These are phyloP conservation scores for Alternaria incomplexa DNA, from an alignment of 2,329 filamentous ascomycete species.

Conservation along the genomic window DNA sequence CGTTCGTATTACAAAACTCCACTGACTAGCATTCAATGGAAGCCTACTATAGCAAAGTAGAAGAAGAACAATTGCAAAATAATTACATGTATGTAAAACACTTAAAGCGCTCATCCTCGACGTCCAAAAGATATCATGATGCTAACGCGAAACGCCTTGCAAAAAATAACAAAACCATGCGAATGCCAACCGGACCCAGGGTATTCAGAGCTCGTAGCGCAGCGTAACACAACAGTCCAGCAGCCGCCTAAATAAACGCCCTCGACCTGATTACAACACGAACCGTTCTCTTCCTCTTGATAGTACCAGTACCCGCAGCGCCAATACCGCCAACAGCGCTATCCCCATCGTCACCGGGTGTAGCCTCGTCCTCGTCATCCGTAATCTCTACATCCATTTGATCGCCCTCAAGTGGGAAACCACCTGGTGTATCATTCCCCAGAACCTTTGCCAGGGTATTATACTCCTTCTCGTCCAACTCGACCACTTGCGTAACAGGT, in stretches of 20 bases:
- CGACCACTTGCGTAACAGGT: conserved; percentile 13
- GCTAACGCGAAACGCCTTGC: not conserved
- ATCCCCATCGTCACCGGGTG: conserved; percentile 16
- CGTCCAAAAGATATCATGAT: not conserved
- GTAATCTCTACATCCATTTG: conserved; percentile 29
- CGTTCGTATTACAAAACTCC: too few relatives aligned
- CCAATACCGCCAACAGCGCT: conserved; percentile 17
- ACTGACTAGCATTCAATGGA: not conserved
- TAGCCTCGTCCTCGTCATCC: conserved; percentile 20
- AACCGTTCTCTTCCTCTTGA: conserved; percentile 39
- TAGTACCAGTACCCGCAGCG: not conserved
- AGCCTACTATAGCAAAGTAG: not conserved
- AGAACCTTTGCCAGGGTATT: conserved; percentile 1
- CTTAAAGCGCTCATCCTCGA: not conserved
- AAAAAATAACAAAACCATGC: not conserved
- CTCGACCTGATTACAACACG: conserved; percentile 42
- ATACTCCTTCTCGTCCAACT: conserved; percentile 15
- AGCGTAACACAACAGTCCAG: not conserved
- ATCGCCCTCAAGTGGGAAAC: conserved; percentile 11
- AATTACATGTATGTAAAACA: not conserved
- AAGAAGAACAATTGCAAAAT: not conserved
- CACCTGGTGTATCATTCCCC: not conserved
- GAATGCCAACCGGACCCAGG: not conserved
- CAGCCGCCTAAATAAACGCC: conserved; percentile 39
- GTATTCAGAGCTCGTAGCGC: not conserved